Base-by-base conservation (phyloP, 2,329 filamentous ascomycete genomes). In the Aureobasidium subglaciale region DNA sequence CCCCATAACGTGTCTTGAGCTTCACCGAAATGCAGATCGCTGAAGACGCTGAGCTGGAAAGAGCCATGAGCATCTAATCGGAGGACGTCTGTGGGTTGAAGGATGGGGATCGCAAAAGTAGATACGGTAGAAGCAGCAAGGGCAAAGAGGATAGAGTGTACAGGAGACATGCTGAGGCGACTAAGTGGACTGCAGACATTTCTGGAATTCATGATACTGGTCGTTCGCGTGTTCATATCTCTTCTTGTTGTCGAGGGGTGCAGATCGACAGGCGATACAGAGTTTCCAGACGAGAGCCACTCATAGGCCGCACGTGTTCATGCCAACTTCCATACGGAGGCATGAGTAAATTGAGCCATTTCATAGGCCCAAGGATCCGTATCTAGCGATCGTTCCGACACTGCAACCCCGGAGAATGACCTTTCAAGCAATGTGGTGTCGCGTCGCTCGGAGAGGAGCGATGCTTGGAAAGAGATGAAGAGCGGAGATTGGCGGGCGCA, bases 21-120 rank as follows among this genome's bases (percentile, higher is more conserved):
- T 68, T 90, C 86, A 9, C 85, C 86, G 64, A 86, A 86, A 65
- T 90, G 86, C 7, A 89, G 68, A 61, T 90, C 86, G 25, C 81
- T 78, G 59, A 90, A 86, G 11, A 89, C 76, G 1, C 81, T 67
- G 29, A 80, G 73, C 18, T 77, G 72, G 48, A 80, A 78, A 15
- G 65, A 70, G 18, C 69, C 66, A 52, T 73, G 62, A 0, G 57
- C 25, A 1, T 60, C 63, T 58, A 70, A 67, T 10, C 60, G 57
- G 5, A 70, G 58, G 34, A 27, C 42, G 24, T 42, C 27, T 48
- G 41, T 29, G 41, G 53, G 40, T 55, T 38, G 40, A 32, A 55
- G n/a, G 38, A 55, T 37, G 40, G 50, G 50, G 29, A 55, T 45
- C 29, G 50, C 50, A 45, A 42, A n/a, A 45, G 32, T 55, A 30